Evolutionary conservation across 2,329 filamentous ascomycete species (phyloP), one percentile per base, ranked within the genome.

Genomic region (Sporothrix inflata): DNA sequence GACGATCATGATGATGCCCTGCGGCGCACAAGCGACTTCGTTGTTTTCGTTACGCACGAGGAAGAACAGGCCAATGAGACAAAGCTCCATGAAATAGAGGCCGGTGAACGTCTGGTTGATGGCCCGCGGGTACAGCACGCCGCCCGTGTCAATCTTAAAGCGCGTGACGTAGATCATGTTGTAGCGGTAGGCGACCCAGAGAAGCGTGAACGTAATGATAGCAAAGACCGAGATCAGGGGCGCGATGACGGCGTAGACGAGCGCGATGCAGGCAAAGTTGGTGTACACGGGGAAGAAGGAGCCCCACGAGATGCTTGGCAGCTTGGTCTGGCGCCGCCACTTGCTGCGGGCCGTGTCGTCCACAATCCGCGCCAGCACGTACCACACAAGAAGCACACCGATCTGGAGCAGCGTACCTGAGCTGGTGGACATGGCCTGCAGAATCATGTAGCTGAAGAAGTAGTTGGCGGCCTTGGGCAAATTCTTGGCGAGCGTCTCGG

Each of bases 401-500:
- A 97, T 88, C 78, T 98, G 96, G 14, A 98, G 84, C 4, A 98
- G 84, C 0, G 93, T 95, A 80, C 92, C 94, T 1, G 95, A 95
- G 80, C 94, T 97, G 74, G 93, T 94, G 74, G 93, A 94, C 77
- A 98, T 86, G 0, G 94, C 94, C 78, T 98, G 96, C 11, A 99
- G 90, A 79, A 98, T 91, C 90, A 99, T 94, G 86, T 99, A 99
- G 0, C 94, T 95, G 85, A 98, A 98, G 84, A 98, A 99, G 81
- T 98, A 99, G 79, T 98, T 97, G 76, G 94, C 92, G 0, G 94
- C 91, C 76, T 89, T 92, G 1, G 96, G 96, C 5, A 99, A 84
- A 73, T 94, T 96, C 12, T 85, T 80, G 0, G 95, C 95, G 38
- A 99, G 83, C 0, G 92, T 85, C 21, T 88, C 81, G 0, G 96